These are phyloP conservation scores for Salix viminalis DNA, from an alignment of 345 rosid species.

Conservation along the genomic window DNA sequence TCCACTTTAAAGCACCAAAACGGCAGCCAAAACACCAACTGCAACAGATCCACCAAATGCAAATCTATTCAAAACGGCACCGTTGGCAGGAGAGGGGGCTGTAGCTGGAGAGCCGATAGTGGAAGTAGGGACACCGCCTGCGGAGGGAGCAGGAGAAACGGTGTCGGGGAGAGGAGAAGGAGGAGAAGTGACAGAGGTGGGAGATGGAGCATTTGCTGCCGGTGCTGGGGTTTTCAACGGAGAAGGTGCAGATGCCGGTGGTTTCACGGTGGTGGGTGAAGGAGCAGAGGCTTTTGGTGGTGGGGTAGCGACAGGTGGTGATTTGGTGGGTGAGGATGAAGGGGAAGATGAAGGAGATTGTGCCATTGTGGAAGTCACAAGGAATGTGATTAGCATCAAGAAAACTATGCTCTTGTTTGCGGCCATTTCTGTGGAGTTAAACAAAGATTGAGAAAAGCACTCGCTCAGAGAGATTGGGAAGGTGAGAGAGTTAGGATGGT, in stretches of 20 bases:
- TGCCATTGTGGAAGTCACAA: background rate
- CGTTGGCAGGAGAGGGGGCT: conserved; percentile 35
- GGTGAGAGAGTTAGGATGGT: background rate
- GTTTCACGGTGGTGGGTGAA: background rate
- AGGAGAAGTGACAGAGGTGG: conserved; percentile 22
- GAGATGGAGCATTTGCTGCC: conserved; percentile 12
- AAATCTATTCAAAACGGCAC: conserved; percentile 27
- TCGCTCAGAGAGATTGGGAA: background rate
- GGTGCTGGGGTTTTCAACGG: conserved; percentile 8
- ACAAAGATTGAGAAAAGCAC: background rate
- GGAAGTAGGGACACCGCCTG: background rate
- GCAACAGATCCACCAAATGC: conserved; percentile 25
- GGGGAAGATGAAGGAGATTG: conserved; percentile 15
- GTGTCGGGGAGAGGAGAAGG: conserved; percentile 17
- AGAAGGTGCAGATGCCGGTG: conserved; percentile 8
- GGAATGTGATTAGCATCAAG: background rate
- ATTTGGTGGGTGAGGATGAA: background rate
- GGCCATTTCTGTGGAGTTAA: background rate
- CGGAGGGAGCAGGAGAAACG: background rate
- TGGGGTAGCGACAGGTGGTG: background rate
- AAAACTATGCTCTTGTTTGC: background rate
- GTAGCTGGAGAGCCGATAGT: conserved; percentile 16
- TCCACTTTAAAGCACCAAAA: conserved; percentile 23
- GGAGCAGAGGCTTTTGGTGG: background rate
- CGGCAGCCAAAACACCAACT: conserved; percentile 29